Evolutionary conservation across 495 filamentous ascomycete genomes (phyloP), one percentile per base, ranked within the genome.

Genomic region (Penicillium herquei): DNA sequence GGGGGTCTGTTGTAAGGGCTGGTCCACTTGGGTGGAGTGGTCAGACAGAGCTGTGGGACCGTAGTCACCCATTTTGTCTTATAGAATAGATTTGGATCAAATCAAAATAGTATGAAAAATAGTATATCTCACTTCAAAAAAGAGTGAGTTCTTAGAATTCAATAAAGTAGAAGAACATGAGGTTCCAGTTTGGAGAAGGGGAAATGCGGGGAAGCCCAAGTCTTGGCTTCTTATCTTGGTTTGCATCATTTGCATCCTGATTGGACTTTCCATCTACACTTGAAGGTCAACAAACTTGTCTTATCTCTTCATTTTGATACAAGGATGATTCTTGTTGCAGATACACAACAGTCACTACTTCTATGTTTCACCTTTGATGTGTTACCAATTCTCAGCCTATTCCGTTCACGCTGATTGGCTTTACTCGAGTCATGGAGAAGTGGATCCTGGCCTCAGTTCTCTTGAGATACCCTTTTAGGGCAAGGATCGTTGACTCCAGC

Each of bases 31-130:
- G 21, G 56, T 61, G 49, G 62, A 26, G 46, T 42, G 45, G 39
- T 59, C 39, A 11, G 65, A 41, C 31, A 55, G 54, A 42, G 57
- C 63, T 16, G 49, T 58, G 43, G 65, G 56, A 26, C 73, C 75
- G 47, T 59, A 70, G 59, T 78, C 75, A 48, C 75, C 75, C 75
- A 78, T 78, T 32, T 14, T 67, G 17, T 26, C 21, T 26, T 26
- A 4, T 26, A 26, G 1, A 26, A 2, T 26, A 4, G 21, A 26
- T 26, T 26, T 26, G 21, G 4, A 26, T 4, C 1, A 26, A 26
- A 4, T 26, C 21, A 26, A 26, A 2, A 26, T 26, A 26, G 21
- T 26, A 2, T 26, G 21, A 26, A 26, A n/a, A 26, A 4, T 26
- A 26, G 21, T 26, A 26, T 26, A 2, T 26, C 21, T 26, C 21